phyloP scores from a whole-genome alignment of 352 stramenopile species.

The Phytopythium kandeliae region DNA sequence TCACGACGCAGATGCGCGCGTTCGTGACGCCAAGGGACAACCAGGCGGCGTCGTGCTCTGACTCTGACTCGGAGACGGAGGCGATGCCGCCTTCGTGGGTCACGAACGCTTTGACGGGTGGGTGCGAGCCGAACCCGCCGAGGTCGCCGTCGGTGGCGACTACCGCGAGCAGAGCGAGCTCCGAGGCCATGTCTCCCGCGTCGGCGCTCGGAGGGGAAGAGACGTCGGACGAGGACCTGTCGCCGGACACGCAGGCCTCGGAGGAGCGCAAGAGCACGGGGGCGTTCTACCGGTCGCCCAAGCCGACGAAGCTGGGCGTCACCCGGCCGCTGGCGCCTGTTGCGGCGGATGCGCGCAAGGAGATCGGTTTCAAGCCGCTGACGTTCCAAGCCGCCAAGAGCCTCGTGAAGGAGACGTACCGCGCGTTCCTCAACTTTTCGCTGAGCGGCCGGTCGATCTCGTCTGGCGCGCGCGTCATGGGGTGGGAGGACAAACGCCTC shows the following conservation, averaged over 20 bases:
- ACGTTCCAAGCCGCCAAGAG: conserved; percentile 19
- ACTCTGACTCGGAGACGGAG: conserved; percentile 20
- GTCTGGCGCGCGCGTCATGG: conserved; percentile 44
- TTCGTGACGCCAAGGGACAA: conserved; percentile 12
- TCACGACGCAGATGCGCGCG: conserved; percentile 26
- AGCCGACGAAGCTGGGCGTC: conserved; percentile 25
- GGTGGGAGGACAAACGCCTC: conserved; percentile 62
- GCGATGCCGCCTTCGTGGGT: conserved; percentile 13
- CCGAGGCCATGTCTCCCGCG: conserved; percentile 6
- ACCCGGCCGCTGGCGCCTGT: conserved; percentile 21
- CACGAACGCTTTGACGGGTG: neutral
- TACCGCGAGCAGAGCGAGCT: conserved; percentile 6
- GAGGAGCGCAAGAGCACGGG: conserved; percentile 14
- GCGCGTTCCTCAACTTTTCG: conserved; percentile 44
- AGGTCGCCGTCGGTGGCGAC: conserved; percentile 11
- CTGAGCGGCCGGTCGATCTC: conserved; percentile 42
- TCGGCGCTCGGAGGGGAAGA: conserved; percentile 10
- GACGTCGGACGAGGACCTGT: conserved; percentile 34
- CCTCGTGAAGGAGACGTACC: conserved; percentile 41
- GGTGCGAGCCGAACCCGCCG: neutral
- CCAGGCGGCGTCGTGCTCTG: conserved; percentile 8
- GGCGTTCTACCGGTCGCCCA: conserved; percentile 25
- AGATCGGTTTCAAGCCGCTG: conserved; percentile 43
- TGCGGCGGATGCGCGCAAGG: conserved; percentile 25
- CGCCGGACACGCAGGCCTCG: conserved; percentile 8